Conservation (phyloP, 2,329 filamentous ascomycete genomes). For the Neofusicoccum sp. region DNA sequence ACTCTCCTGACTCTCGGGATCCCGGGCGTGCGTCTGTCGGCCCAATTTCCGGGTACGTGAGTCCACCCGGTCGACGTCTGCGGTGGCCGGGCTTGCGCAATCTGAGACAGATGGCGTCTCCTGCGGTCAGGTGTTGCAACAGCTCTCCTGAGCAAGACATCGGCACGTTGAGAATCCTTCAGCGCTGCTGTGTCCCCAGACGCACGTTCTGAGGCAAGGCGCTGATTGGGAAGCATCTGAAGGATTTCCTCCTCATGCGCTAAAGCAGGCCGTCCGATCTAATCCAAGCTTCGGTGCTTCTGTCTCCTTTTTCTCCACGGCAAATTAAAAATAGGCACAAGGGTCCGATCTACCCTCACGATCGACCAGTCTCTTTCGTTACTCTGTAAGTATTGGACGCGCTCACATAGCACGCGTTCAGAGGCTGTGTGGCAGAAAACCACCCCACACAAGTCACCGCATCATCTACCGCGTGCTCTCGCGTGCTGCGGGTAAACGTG, state of each 20-base stretch:
- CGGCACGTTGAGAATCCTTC: neutral
- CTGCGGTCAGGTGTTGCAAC: neutral
- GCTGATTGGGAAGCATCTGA: too few species aligned
- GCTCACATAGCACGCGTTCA: too few species aligned
- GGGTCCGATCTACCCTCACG: neutral
- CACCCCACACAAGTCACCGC: too few species aligned
- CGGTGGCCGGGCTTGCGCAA: conserved; percentile 7
- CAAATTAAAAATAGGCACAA: neutral
- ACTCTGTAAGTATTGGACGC: too few species aligned
- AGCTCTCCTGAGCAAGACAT: neutral
- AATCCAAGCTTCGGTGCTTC: too few species aligned
- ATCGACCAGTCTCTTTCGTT: neutral
- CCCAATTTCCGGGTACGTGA: neutral
- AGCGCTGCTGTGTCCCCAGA: too few species aligned
- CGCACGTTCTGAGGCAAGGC: too few species aligned
- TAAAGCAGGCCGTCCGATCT: too few species aligned
- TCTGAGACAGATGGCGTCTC: neutral
- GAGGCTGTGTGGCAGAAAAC: too few species aligned
- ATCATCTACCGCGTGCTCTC: too few species aligned
- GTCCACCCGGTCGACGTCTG: neutral
- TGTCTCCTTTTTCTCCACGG: neutral
- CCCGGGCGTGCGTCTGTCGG: neutral
- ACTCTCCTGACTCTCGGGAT: neutral
- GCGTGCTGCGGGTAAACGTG: too few species aligned
- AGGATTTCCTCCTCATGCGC: too few species aligned